Conservation (phyloP, 352 stramenopile species). For the Globisporangium okanoganense region DNA sequence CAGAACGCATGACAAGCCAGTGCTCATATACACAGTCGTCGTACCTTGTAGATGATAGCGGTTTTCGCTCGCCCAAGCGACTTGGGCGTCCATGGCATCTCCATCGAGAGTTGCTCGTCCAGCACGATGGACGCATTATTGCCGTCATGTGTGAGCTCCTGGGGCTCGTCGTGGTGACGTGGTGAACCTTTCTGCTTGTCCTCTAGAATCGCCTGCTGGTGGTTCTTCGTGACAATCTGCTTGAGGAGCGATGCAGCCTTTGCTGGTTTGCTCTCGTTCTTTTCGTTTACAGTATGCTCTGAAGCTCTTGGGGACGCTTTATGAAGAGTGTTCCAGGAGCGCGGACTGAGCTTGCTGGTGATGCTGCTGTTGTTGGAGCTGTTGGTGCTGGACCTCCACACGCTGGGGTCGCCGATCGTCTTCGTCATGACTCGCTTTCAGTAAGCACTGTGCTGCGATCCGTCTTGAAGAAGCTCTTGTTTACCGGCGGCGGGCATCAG, state of each 20-base stretch:
- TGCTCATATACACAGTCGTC: not conserved
- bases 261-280: not conserved
- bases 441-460: not conserved
- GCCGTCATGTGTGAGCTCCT: slow-evolving; percentile 57
- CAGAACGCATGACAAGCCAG: not conserved
- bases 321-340: not conserved
- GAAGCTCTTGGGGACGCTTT: not conserved
- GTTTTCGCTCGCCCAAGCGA: slow-evolving; percentile 81
- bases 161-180: slow-evolving; percentile 7
- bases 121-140: slow-evolving; percentile 81
- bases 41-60: slow-evolving; percentile 84
- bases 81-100: slow-evolving; percentile 82
- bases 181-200: slow-evolving; percentile 3
- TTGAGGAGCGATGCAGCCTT: slow-evolving; percentile 33
- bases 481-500: no score
- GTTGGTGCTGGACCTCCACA: slow-evolving; percentile 1
- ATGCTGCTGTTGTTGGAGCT: slow-evolving; percentile 3
- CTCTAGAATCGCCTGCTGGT: slow-evolving; percentile 5
- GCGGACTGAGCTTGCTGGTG: not conserved
- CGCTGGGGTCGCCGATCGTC: not conserved
- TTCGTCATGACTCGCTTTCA: slow-evolving; percentile 4
- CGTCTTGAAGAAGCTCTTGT: no score
- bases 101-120: slow-evolving; percentile 32
- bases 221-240: slow-evolving; percentile 28
- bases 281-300: not conserved